Evolutionary conservation across 108 stramenopile species (phyloP), one percentile per base, ranked within the genome.

Genomic region (Conticribra weissflogii): DNA sequence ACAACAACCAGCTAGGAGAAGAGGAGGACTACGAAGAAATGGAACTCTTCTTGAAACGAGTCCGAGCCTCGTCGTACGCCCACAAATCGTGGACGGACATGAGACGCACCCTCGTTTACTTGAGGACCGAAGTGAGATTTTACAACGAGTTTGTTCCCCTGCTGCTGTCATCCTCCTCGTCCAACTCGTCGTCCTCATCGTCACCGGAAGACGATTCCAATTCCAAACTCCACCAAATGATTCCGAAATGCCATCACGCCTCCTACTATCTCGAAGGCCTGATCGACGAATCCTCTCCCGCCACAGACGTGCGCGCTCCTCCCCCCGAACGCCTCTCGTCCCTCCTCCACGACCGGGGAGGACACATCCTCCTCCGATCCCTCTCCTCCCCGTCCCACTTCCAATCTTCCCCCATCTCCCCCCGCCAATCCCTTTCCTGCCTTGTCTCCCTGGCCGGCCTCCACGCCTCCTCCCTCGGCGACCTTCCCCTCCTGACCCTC

Each of bases 1-100:
- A 50, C n/a, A 28, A 49, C 17, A 63, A 65, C 19, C 45, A 33
- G 19, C 30, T 24, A 33, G 28, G 8, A 3, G 36, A 34, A 19
- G 28, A 32, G 56, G n/a, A 27, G 16, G 41, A 68, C 0, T 24
- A 54, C 29, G 54, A 63, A 17, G 72, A 73, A 21, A 73, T 63
- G n/a, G 68, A 70, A 54, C 32, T 75, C 14, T 81, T 81, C 27
- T 50, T 81, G 2, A 81, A 81, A 59, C 50, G 73, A n/a, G 55
- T 81, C 16, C 29, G 12, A 14, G 73, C 74, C 1, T 22, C 17
- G 4, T 24, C 67, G 14, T 71, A 74, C 25, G 74, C 70, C 7
- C 82, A 86, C 63, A 86, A 82, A 59, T 36, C 76, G 27, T 93
- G 92, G 92, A 65, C 84, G 15, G 92, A 93, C 63, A 72, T 88